Conservation (phyloP, 2,329 filamentous ascomycete genomes). For the Aspergillus alliaceus region DNA sequence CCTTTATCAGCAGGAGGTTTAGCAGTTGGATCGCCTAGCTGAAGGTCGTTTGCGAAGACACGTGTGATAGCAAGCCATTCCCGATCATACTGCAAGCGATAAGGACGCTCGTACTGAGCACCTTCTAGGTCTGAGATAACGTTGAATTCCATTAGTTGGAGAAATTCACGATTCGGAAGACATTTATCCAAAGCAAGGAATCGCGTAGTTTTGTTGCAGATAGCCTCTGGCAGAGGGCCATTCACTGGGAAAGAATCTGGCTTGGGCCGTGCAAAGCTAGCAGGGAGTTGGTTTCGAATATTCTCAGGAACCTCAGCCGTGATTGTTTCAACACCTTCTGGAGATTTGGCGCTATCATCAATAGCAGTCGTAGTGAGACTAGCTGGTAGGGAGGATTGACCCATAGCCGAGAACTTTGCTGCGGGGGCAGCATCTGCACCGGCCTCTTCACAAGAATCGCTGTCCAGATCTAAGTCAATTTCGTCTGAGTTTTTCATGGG, state of each 20-base stretch:
- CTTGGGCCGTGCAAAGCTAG: conserved; percentile 63
- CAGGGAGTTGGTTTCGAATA: conserved; percentile 72
- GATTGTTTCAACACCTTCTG: background rate
- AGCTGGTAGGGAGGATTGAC: background rate
- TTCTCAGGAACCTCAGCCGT: conserved; percentile 57
- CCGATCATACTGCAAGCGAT: conserved; percentile 75
- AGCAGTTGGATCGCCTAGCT: conserved; percentile 60
- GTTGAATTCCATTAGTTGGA: conserved; percentile 71
- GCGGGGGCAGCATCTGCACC: conserved; percentile 13
- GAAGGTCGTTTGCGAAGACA: conserved; percentile 67
- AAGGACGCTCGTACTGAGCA: conserved; percentile 43
- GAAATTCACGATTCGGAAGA: conserved; percentile 72
- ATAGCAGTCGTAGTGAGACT: background rate
- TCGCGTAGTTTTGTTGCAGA: conserved; percentile 74
- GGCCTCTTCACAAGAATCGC: conserved; percentile 20
- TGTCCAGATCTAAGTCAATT: conserved; percentile 38
- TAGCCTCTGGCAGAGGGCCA: conserved; percentile 67
- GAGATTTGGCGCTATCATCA: background rate
- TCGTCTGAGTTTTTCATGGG: conserved; percentile 53
- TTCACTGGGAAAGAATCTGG: conserved; percentile 44
- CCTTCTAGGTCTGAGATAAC: conserved; percentile 43
- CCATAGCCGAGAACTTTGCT: background rate
- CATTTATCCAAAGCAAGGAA: conserved; percentile 95
- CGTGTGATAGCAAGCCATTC: conserved; percentile 96
- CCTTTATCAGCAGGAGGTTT: conserved; percentile 62